Base-by-base conservation (phyloP, 306 rosid species). In the Rosa rugosa region DNA sequence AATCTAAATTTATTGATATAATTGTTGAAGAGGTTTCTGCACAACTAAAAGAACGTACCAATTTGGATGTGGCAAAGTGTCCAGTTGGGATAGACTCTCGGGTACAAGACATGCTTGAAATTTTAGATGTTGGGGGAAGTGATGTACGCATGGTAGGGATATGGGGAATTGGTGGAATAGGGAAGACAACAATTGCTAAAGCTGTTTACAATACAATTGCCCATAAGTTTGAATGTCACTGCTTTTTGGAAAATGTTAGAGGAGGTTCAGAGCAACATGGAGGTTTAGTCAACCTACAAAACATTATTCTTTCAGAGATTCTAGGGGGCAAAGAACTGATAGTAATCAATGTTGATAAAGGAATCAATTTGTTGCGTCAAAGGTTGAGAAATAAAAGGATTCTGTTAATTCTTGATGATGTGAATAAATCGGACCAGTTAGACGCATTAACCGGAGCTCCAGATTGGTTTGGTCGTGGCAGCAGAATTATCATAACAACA, bases 361-460 rank as follows among this genome's bases (percentile, higher is more conserved):
- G 72, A 10, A 20, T 9, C 72, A 31, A 31, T 31, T 31, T 31
- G 36, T 31, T 31, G 36, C 36, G 36, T 31, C 36, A 31, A 31
- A 31, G 47, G 72, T 9, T 67, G 72, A 36, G 71, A 12, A 8
- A 38, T 18, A 38, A 38, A 4, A 63, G 6, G 31, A 25, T 66
- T 66, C 3, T 66, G 47, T 66, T 66, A 18, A 17, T 66, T 36
- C 71, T 66, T 13, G 71, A 76, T 46, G 62, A 64, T 34, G 62
- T 76, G 54, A n/a, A 6, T 76, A 6, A 64, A 6, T 14, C n/a
- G 6, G 20, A 25, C 3, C 46, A 31, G 22, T 6, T 76, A 47
- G 8, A 31, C 10, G 11, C 2, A 0, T 46, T 64, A 64, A 62
- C 51, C 10, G 64, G 59, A 49, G 63, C 2, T 1, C 3, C 22